Evolutionary conservation across 2,329 filamentous ascomycete species (phyloP), one percentile per base, ranked within the genome.

Genomic region (Colletotrichum kahawae): DNA sequence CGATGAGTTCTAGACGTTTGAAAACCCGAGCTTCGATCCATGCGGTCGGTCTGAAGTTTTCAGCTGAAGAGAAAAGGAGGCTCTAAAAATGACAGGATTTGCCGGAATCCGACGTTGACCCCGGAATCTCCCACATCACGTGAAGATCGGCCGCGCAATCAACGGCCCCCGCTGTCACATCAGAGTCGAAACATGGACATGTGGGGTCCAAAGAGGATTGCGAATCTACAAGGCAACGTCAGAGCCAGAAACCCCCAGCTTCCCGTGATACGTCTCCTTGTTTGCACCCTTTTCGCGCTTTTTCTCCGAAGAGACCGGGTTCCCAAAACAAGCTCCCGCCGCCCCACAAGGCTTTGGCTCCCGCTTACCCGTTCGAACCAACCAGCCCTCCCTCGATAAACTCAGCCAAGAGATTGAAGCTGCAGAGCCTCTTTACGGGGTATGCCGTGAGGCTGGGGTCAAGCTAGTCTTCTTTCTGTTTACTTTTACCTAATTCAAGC

Each of bases 101-200:
- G 27, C 67, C 56, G 54, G 18, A 69, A 60, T 69, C 27, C 13
- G 56, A 33, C 56, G 31, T 69, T n/a, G 34, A 48, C 14, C 21
- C 56, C 67, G 67, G 67, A 56, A 33, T 33, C 67, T 69, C 67
- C 67, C 67, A 62, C 67, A 69, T 69, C 67, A 69, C 67, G 67
- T 62, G 67, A 48, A 69, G 67, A 60, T 69, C 56, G 67, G 67
- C 67, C 67, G 67, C 67, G 67, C 56, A 69, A 69, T 62, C 54
- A 31, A 59, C 24, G 63, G 43, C 21, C 54, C 54, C 56, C 27
- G 21, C 24, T 62, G 67, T 69, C 54, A 62, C 67, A 69, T 18
- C 34, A 48, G 24, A 43, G 67, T 62, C 56, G 56, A 69, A 62
- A 69, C 54, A 60, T 18, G 34, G 27, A 62, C n/a, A 24, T 69